phyloP scores from a whole-genome alignment of 1,284 basidiomycete species.

The Rhodotorula sp. region DNA sequence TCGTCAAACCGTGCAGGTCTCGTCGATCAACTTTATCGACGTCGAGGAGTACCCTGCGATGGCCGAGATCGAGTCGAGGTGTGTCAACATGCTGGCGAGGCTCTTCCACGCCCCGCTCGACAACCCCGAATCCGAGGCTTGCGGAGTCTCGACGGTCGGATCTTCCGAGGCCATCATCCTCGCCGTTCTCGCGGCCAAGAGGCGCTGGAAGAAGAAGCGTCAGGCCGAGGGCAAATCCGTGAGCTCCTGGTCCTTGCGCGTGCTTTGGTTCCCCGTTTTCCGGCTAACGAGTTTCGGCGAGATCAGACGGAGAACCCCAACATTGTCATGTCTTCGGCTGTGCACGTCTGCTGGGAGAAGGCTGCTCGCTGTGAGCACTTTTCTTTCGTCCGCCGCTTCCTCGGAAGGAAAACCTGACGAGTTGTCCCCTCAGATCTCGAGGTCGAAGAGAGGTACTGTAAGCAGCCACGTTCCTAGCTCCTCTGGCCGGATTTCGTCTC shows the following conservation, averaged over 20 bases:
- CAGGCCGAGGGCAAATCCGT: constrained; percentile 47
- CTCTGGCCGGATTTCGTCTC: background rate
- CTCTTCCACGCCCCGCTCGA: constrained; percentile 50
- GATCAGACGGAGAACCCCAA: constrained; percentile 45
- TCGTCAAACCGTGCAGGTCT: constrained; percentile 40
- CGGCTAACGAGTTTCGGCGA: background rate
- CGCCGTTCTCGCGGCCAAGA: constrained; percentile 48
- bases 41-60: constrained; percentile 47
- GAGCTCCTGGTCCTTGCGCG: too few species aligned
- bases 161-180: constrained; percentile 49
- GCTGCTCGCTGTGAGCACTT: constrained; percentile 31
- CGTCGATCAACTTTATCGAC: constrained; percentile 47
- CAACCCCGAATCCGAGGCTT: constrained; percentile 39
- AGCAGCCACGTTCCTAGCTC: background rate
- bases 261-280: too few species aligned
- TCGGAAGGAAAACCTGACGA: background rate
- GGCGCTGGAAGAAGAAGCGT: constrained; percentile 46
- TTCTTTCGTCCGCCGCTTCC: background rate
- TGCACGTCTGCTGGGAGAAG: constrained; percentile 50
- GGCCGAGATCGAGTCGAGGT: constrained; percentile 58
- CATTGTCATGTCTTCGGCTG: constrained; percentile 49
- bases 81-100: constrained; percentile 47
- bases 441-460: constrained; percentile 43
- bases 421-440: constrained; percentile 40
- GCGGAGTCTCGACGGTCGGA: constrained; percentile 49